Conservation (phyloP, 1,284 basidiomycete genomes). For the Malassezia sp. region DNA sequence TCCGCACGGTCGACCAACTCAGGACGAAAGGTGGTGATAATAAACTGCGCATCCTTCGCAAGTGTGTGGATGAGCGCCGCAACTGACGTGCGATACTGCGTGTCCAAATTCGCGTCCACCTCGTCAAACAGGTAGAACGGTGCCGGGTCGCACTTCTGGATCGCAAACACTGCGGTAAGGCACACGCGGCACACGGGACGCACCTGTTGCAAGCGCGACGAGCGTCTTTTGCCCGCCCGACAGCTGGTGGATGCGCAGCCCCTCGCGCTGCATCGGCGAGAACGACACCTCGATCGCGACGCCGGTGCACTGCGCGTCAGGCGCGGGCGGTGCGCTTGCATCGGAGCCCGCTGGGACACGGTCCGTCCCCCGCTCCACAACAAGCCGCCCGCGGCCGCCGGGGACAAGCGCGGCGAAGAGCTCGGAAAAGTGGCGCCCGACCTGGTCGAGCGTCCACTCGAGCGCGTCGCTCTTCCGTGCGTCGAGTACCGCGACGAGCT, state of each 20-base stretch:
- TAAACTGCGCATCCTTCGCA: constrained; percentile 79
- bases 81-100: constrained; percentile 92
- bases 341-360: not conserved
- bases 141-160: constrained; percentile 97
- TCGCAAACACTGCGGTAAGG: constrained; percentile 95
- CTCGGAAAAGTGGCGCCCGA: constrained; percentile 88
- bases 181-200: too few relatives aligned
- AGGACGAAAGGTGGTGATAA: constrained; percentile 94
- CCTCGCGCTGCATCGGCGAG: constrained; percentile 93
- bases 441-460: constrained; percentile 93
- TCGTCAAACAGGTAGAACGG: constrained; percentile 99
- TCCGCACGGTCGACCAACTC: constrained; percentile 92
- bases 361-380: constrained; percentile 48
- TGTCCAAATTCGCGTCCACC: constrained; percentile 95
- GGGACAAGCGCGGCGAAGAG: constrained; percentile 97
- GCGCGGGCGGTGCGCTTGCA: constrained; percentile 37
- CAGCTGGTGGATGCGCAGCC: constrained; percentile 86
- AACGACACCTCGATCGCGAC: constrained; percentile 97
- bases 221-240: constrained; percentile 96
- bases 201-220: constrained; percentile 88
- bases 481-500: constrained; percentile 88
- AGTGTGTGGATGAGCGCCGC: constrained; percentile 92
- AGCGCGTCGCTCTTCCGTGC: constrained; percentile 97
- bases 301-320: constrained; percentile 60
- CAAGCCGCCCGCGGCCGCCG: constrained; percentile 73